A percentile compares a stretch with the other conserved stretches of the same genome.
Conservation (phyloP, 768 basidiomycete genomes). For the Leccinum subtestaceum region DNA sequence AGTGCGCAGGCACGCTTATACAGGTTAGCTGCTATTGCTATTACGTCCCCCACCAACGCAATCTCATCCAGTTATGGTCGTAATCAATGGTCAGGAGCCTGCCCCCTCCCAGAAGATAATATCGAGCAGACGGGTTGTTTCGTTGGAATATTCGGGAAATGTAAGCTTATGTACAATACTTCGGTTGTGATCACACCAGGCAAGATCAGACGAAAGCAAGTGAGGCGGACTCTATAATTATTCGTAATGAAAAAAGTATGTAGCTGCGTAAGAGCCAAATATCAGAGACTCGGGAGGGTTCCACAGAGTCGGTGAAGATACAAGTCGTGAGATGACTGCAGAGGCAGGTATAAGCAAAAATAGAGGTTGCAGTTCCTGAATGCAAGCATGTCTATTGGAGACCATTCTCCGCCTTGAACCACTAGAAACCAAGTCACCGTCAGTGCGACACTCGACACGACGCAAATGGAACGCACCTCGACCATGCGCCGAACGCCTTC, state of each 20-base stretch:
- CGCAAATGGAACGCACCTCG: constrained; percentile 48
- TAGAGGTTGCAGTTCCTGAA: background rate
- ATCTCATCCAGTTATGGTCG: background rate
- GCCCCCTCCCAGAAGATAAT: background rate
- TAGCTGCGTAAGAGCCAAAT: background rate
- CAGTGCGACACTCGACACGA: background rate
- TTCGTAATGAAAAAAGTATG: background rate
- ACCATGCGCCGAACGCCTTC: constrained; percentile 83
- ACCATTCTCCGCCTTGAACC: constrained; percentile 31
- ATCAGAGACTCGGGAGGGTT: background rate
- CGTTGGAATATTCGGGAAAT: background rate
- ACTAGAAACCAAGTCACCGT: constrained; percentile 13
- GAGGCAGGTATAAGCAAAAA: background rate
- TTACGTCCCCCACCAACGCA: background rate
- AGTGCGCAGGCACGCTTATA: background rate
- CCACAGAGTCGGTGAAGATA: background rate
- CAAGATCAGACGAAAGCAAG: background rate
- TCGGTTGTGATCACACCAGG: background rate
- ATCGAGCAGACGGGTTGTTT: background rate
- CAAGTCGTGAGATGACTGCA: background rate
- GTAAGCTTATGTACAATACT: background rate
- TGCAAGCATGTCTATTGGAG: constrained; percentile 19
- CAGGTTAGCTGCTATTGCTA: background rate
- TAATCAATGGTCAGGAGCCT: background rate
- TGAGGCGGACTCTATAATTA: background rate